Percentiles rank a stretch among this genome's conserved stretches.
phyloP scores from a whole-genome alignment of 202 grass and related monocot species.

The Tripidium arundinaceum region DNA sequence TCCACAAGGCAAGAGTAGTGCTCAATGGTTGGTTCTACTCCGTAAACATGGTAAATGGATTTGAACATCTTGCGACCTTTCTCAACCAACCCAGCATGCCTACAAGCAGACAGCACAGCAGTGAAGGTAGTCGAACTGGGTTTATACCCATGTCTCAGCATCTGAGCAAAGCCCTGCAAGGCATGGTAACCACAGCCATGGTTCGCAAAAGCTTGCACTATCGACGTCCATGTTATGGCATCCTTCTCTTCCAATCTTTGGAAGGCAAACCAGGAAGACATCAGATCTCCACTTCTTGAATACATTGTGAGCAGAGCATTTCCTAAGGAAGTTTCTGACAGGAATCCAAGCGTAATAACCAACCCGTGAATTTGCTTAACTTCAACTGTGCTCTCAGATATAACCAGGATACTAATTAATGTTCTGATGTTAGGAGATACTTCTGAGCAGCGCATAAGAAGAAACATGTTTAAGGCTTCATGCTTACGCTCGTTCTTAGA shows the following conservation, averaged over 20 bases:
- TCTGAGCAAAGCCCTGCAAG: constrained; percentile 39
- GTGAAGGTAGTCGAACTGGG: constrained; percentile 42
- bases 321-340: constrained; percentile 34
- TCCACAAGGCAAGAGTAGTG: constrained; percentile 54
- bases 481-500: constrained; percentile 32
- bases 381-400: constrained; percentile 34
- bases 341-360: constrained; percentile 15
- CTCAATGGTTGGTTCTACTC: constrained; percentile 21
- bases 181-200: constrained; percentile 39
- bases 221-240: constrained; percentile 46
- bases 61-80: constrained; percentile 41
- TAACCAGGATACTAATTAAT: constrained; percentile 41
- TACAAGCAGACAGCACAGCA: constrained; percentile 45
- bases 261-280: constrained; percentile 31
- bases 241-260: constrained; percentile 32
- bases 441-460: constrained; percentile 34
- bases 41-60: constrained; percentile 20
- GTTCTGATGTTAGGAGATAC: constrained; percentile 28
- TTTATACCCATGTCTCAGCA: constrained; percentile 37
- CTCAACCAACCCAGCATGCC: constrained; percentile 35
- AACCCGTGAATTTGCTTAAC: constrained; percentile 48
- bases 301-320: constrained; percentile 60
- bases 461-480: constrained; percentile 26
- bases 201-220: constrained; percentile 42
- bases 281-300: constrained; percentile 44